Evolutionary conservation across 1,284 basidiomycete species (phyloP).

Genomic region (Cryptococcus floricola): DNA sequence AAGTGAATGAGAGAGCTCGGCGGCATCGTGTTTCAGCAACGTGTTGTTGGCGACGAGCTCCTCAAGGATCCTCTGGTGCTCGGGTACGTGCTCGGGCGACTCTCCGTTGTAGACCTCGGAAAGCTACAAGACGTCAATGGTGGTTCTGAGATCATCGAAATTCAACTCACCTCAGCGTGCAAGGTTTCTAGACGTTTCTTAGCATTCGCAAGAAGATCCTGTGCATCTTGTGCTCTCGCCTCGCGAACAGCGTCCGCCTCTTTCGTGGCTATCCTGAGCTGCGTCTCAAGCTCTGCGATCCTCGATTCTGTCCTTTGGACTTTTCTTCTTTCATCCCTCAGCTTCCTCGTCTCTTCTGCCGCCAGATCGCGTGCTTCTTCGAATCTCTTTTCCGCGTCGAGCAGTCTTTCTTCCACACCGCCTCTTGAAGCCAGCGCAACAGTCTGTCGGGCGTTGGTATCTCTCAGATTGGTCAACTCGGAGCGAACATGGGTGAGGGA

Average conservation of each 20-base stretch:
- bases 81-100: slow-evolving; percentile 37
- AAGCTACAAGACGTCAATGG: slow-evolving; percentile 15
- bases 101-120: slow-evolving; percentile 36
- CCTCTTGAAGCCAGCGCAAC: slow-evolving; percentile 22
- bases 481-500: slow-evolving; percentile 40
- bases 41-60: slow-evolving; percentile 79
- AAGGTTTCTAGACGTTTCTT: slow-evolving; percentile 63
- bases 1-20: slow-evolving; percentile 69
- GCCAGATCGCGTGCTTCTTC: slow-evolving; percentile 83
- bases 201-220: slow-evolving; percentile 68
- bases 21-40: slow-evolving; percentile 70
- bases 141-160: slow-evolving; percentile 33
- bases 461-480: slow-evolving; percentile 33
- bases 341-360: slow-evolving; percentile 66
- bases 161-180: slow-evolving; percentile 47
- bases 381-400: slow-evolving; percentile 52
- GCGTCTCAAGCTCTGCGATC: slow-evolving; percentile 64
- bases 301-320: slow-evolving; percentile 37
- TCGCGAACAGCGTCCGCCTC: slow-evolving; percentile 63
- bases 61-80: slow-evolving; percentile 61
- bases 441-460: slow-evolving; percentile 23
- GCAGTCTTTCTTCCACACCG: slow-evolving; percentile 52
- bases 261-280: slow-evolving; percentile 61
- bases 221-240: slow-evolving; percentile 64
- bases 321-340: slow-evolving; percentile 56